These are phyloP conservation scores for Aureobasidium melanogenum DNA, from an alignment of 2,329 filamentous ascomycete genomes.

Conservation along the genomic window DNA sequence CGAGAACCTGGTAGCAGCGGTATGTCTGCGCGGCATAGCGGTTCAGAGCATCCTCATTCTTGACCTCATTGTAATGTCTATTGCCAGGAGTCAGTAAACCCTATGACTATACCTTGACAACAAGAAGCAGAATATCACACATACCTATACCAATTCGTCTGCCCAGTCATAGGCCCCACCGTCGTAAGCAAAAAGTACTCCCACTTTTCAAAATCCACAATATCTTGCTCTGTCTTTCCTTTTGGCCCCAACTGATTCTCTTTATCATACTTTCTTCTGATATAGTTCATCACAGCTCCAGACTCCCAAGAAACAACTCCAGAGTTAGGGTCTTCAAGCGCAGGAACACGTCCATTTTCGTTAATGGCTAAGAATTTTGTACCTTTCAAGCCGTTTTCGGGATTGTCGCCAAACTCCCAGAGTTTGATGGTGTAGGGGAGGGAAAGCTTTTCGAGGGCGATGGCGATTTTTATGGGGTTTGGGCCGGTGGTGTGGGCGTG, in stretches of 20 bases:
- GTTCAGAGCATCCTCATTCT: constrained; percentile 35
- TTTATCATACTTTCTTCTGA: constrained; percentile 36
- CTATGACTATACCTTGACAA: too few relatives aligned
- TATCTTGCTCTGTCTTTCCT: constrained; percentile 29
- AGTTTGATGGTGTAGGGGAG: constrained; percentile 34
- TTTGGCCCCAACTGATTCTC: constrained; percentile 30
- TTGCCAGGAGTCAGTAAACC: neutral
- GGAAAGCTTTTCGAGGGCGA: constrained; percentile 32
- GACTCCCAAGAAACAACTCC: constrained; percentile 42
- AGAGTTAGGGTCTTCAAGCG: constrained; percentile 38
- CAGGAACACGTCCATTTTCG: constrained; percentile 35
- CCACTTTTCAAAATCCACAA: constrained; percentile 40
- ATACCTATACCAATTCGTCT: constrained; percentile 18
- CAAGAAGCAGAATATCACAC: neutral
- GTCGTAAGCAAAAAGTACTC: constrained; percentile 35
- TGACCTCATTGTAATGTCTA: constrained; percentile 19
- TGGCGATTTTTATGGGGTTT: constrained; percentile 37
- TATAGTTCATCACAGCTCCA: constrained; percentile 42
- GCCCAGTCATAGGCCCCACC: constrained; percentile 34
- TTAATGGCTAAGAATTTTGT: constrained; percentile 33
- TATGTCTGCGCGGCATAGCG: constrained; percentile 33
- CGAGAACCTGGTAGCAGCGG: constrained; percentile 35
- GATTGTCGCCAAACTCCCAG: constrained; percentile 33
- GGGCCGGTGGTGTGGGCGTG: constrained; percentile 34
- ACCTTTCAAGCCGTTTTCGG: constrained; percentile 30